Evolutionary conservation across 345 rosid genomes (phyloP), one percentile per base, ranked within the genome.

Genomic region (Moricandia arvensis): DNA sequence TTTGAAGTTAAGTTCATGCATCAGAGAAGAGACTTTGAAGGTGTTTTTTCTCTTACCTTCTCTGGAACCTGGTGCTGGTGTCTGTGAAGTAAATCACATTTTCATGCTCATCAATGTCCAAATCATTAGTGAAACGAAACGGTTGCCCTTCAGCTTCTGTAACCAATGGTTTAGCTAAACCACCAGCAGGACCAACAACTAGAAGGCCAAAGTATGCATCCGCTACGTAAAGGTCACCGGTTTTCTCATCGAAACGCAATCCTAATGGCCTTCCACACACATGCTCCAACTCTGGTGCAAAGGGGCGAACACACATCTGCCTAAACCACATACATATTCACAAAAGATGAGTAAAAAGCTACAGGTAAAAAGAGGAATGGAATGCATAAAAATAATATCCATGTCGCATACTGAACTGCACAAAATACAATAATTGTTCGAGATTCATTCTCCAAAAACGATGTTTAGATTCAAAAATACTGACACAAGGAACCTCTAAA

Each of bases 211-310:
- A 84, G 79, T 90, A 91, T 0, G 96, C 96, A 81, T 91, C 97
- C 0, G 93, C 93, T 7, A 88, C 88, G 68, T 90, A 91, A 6
- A 91, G 87, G 65, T 88, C 90, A 65, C 97, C 90, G 2, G 84
- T 86, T 82, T 69, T 82, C 68, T 81, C 79, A 74, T 88, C 83
- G 31, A 90, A 91, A 65, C 86, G 80, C 27, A 91, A 74, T 37
- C 96, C 96, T 55, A 91, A 74, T 12, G 96, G 92, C 64, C 97
- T 87, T 58, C 96, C 97, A 82, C 96, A 91, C 1, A 86, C 63
- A 67, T 88, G 90, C 83, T 91, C 97, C 86, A 79, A 18, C 68
- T 80, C 82, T 37, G 91, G 89, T 59, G 85, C 86, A 66, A 87
- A 85, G 12, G 96, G 86, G 2, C 81, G 88, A 75, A 78, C 85